Percentiles rank a stretch among this genome's conserved stretches.
phyloP scores from a whole-genome alignment of 73 alveolate genomes.

The Paraurostyla sp. region DNA sequence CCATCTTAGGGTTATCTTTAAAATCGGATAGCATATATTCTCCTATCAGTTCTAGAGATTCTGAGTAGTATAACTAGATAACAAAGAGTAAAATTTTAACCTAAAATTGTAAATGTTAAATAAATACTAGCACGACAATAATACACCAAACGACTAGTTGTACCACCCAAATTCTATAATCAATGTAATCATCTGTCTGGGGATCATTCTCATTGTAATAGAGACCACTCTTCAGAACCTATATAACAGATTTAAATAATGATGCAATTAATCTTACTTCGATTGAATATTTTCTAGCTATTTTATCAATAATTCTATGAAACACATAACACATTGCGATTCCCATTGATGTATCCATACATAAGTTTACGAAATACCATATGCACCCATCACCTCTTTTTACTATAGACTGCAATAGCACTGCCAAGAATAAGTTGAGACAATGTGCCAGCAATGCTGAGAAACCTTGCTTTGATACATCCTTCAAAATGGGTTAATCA shows the following conservation, averaged over 20 bases:
- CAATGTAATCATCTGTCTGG: conserved; percentile 61
- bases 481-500: conserved; percentile 32
- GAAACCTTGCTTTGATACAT: conserved; percentile 72
- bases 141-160: conserved; percentile 74
- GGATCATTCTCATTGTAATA: conserved; percentile 67
- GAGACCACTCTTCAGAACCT: conserved; percentile 69
- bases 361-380: conserved; percentile 79
- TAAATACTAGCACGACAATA: conserved; percentile 48
- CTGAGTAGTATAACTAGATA: conserved; percentile 30
- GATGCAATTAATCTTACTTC: too few species aligned
- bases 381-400: conserved; percentile 74
- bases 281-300: not conserved
- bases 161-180: conserved; percentile 74
- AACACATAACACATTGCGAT: conserved; percentile 53
- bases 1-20: conserved; percentile 63
- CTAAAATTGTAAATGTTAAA: not conserved
- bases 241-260: too few species aligned
- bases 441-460: conserved; percentile 77
- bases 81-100: conserved; percentile 57
- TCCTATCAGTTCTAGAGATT: conserved; percentile 35
- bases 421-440: conserved; percentile 69
- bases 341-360: conserved; percentile 74
- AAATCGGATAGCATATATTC: conserved; percentile 44
- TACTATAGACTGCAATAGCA: conserved; percentile 53
- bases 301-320: conserved; percentile 48